These are phyloP conservation scores for Colletotrichum melonis DNA, from an alignment of 2,329 filamentous ascomycete genomes.

Conservation along the genomic window DNA sequence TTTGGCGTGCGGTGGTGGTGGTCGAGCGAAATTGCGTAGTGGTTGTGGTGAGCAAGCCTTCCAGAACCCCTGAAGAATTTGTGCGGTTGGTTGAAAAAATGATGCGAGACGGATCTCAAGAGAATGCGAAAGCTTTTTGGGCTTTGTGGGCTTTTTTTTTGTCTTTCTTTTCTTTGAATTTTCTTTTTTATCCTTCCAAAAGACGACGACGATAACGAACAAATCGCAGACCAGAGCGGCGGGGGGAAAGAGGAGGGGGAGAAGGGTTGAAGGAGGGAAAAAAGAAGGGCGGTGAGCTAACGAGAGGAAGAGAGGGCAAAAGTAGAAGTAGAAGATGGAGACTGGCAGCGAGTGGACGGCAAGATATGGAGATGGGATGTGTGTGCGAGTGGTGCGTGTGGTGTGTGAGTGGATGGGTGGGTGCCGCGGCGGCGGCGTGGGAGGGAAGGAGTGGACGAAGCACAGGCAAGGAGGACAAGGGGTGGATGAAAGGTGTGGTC, in stretches of 20 bases:
- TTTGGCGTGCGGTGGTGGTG: constrained; percentile 13
- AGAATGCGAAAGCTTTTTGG: constrained; percentile 28
- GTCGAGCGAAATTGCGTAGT: constrained; percentile 21
- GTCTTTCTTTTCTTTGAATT: constrained; percentile 15
- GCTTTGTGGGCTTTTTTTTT: constrained; percentile 1
- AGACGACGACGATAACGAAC: constrained; percentile 44
- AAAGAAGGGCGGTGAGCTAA: constrained; percentile 45
- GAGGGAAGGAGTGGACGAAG: constrained; percentile 34
- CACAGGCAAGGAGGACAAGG: not conserved
- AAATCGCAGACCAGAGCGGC: constrained; percentile 38
- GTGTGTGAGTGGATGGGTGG: constrained; percentile 39
- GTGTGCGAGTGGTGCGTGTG: constrained; percentile 23
- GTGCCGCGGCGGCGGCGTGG: not conserved
- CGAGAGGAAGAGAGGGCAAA: constrained; percentile 43
- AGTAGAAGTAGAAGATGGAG: constrained; percentile 47
- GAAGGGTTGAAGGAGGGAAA: constrained; percentile 44
- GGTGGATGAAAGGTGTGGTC: not conserved
- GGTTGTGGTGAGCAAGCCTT: constrained; percentile 27
- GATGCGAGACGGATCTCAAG: constrained; percentile 35
- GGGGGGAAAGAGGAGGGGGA: constrained; percentile 40
- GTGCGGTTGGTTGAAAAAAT: constrained; percentile 30
- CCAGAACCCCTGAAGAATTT: constrained; percentile 28
- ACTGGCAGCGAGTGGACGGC: constrained; percentile 37
- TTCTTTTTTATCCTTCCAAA: constrained; percentile 13
- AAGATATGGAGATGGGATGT: constrained; percentile 43